phyloP scores from a whole-genome alignment of 257 asterid genomes.

The Mitragyna speciosa region DNA sequence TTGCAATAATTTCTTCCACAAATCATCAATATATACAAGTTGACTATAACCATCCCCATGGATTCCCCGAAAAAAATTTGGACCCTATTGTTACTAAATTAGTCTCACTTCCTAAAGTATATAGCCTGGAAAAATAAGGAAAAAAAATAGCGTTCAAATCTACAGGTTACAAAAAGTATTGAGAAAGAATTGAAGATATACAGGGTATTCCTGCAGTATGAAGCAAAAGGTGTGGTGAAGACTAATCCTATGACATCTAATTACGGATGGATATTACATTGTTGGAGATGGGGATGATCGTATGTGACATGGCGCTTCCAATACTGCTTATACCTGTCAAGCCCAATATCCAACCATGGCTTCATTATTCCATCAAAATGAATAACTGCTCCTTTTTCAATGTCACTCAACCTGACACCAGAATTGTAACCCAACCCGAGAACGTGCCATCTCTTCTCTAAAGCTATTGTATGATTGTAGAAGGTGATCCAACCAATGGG shows the following conservation, averaged over 20 bases:
- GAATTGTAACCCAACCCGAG: constrained; percentile 79
- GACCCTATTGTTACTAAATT: constrained; percentile 41
- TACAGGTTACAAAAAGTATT: constrained; percentile 42
- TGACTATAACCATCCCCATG: constrained; percentile 21
- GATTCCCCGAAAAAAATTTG: constrained; percentile 23
- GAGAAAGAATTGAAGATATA: constrained; percentile 42
- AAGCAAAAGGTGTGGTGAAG: constrained; percentile 7
- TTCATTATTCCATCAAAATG: constrained; percentile 84
- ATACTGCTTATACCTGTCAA: constrained; percentile 60
- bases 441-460: constrained; percentile 72
- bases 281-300: constrained; percentile 72
- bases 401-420: constrained; percentile 42
- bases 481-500: constrained; percentile 91
- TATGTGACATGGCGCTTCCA: constrained; percentile 70
- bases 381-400: constrained; percentile 66
- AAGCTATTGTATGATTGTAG: constrained; percentile 51
- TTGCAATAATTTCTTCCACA: constrained; percentile 21
- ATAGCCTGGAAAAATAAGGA: constrained; percentile 24
- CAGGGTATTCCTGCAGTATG: constrained; percentile 13
- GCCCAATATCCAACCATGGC: constrained; percentile 89
- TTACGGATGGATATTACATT: constrained; percentile 74
- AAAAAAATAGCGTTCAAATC: constrained; percentile 29
- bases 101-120: constrained; percentile 27
- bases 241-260: constrained; percentile 17
- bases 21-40: constrained; percentile 37